phyloP scores from a whole-genome alignment of 1,139 yeast genomes.

The Meyerozyma smithsonii region DNA sequence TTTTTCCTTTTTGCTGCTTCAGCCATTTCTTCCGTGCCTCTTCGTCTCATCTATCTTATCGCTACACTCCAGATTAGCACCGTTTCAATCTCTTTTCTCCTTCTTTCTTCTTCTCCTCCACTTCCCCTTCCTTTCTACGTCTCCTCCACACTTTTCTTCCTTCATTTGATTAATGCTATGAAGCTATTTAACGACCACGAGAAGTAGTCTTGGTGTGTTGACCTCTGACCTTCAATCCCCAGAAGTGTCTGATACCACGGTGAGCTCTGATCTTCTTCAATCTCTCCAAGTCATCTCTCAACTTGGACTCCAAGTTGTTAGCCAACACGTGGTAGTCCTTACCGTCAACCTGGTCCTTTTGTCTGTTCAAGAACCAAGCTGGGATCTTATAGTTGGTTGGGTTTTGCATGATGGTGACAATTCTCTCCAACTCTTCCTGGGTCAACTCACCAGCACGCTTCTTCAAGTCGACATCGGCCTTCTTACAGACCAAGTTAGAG shows the following conservation, averaged over 20 bases:
- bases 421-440: constrained; percentile 99
- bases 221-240: constrained; percentile 97
- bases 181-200: constrained; percentile 60
- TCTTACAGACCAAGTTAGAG: constrained; percentile 99
- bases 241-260: constrained; percentile 99
- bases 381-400: constrained; percentile 99
- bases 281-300: constrained; percentile 99
- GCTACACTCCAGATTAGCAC: no score
- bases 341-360: constrained; percentile 97
- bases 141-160: not conserved
- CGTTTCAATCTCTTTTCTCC: not conserved
- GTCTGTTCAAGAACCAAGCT: constrained; percentile 99
- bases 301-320: constrained; percentile 97
- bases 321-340: constrained; percentile 99
- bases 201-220: constrained; percentile 99
- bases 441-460: constrained; percentile 99
- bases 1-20: no score
- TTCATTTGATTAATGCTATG: constrained; percentile 1
- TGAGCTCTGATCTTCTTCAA: constrained; percentile 99
- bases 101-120: not conserved
- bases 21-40: no score
- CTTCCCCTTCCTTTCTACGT: not conserved
- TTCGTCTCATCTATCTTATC: no score
- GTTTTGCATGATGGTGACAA: constrained; percentile 99
- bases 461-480: constrained; percentile 97